A percentile compares a stretch with the other conserved stretches of the same genome.
Evolutionary conservation across 169 alveolate genomes (phyloP).

Genomic region (Plasmodium malariae): DNA sequence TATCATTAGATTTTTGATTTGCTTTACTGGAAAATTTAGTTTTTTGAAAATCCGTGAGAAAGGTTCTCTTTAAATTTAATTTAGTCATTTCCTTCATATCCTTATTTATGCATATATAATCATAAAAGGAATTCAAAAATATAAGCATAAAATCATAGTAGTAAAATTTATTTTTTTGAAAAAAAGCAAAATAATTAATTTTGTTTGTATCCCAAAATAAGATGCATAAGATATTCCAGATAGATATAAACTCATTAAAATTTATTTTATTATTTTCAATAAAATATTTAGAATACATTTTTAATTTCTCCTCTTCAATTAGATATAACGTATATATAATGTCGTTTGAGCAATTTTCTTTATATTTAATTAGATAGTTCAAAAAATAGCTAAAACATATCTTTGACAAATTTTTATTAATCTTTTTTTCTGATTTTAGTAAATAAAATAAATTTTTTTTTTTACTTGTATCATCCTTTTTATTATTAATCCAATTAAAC

Average conservation of each 20-base stretch:
- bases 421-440: slow-evolving; percentile 32
- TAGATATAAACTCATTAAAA: slow-evolving; percentile 62
- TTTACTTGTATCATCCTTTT: slow-evolving; percentile 29
- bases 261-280: slow-evolving; percentile 28
- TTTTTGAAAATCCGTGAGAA: not conserved
- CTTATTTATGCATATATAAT: slow-evolving; percentile 20
- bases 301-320: slow-evolving; percentile 29
- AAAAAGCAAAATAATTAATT: slow-evolving; percentile 31
- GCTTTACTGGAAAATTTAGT: no score
- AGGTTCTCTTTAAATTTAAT: not conserved
- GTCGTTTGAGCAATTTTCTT: slow-evolving; percentile 67
- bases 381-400: slow-evolving; percentile 44
- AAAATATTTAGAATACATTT: slow-evolving; percentile 22
- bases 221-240: slow-evolving; percentile 59
- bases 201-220: slow-evolving; percentile 69
- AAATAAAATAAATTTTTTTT: slow-evolving; percentile 48
- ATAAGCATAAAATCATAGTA: slow-evolving; percentile 70
- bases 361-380: slow-evolving; percentile 35
- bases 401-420: slow-evolving; percentile 15
- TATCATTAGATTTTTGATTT: not conserved
- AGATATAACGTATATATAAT: slow-evolving; percentile 44
- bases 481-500: slow-evolving; percentile 64
- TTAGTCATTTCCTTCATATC: slow-evolving; percentile 8
- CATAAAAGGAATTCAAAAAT: slow-evolving; percentile 37
- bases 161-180: slow-evolving; percentile 34